These are phyloP conservation scores for Besnoitia besnoiti DNA, from an alignment of 169 alveolate genomes.

Conservation along the genomic window DNA sequence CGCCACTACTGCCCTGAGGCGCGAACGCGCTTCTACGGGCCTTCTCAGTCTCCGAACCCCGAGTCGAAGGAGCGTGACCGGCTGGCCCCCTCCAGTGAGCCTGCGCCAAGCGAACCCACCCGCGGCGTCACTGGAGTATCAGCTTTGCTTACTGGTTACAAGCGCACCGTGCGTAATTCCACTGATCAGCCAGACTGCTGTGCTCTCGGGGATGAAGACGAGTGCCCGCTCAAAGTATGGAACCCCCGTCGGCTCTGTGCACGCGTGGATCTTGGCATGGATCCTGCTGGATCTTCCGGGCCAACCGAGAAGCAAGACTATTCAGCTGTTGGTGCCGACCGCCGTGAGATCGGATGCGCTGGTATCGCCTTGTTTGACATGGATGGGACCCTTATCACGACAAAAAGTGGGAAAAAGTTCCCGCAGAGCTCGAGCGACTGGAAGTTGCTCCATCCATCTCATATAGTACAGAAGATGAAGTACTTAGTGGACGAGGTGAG, in stretches of 20 bases:
- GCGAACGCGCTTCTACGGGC: background rate
- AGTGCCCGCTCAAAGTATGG: background rate
- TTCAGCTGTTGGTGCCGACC: too few relatives aligned
- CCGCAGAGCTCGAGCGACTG: conserved; percentile 61
- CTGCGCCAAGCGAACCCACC: background rate
- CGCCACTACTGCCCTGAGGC: conserved; percentile 36
- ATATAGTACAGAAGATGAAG: background rate
- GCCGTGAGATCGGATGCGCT: conserved; percentile 9
- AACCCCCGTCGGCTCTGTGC: background rate
- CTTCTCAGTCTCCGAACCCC: background rate
- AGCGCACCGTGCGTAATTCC: background rate
- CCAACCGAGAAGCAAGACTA: background rate
- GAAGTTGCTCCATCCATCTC: conserved; percentile 43
- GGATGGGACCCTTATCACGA: conserved; percentile 69
- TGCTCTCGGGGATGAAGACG: background rate
- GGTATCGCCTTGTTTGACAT: conserved; percentile 67
- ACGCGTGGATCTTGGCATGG: background rate
- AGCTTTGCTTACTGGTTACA: background rate
- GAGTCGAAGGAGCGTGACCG: too few relatives aligned
- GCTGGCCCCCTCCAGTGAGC: too few relatives aligned
- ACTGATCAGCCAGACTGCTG: background rate
- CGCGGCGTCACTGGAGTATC: background rate
- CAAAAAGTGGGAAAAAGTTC: conserved; percentile 68
- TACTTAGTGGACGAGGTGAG: background rate
- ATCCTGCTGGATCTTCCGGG: background rate